Evolutionary conservation across 352 stramenopile species (phyloP).

Genomic region (Globisporangium irregulare): DNA sequence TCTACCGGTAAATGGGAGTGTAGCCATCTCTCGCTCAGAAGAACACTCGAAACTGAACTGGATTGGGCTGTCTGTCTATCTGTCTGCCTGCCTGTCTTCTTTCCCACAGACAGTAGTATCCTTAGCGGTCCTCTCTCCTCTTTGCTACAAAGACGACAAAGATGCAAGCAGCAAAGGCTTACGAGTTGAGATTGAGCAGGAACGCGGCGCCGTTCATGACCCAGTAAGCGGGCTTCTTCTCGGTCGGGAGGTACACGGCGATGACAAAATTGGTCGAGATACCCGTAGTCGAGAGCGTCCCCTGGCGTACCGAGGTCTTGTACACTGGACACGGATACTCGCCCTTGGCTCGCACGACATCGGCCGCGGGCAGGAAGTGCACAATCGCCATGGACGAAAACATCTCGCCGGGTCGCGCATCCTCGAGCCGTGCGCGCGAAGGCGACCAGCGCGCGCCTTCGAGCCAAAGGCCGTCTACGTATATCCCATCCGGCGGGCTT

Average conservation of each 20-base stretch:
- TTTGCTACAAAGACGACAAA: neutral
- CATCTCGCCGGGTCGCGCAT: conserved; percentile 90
- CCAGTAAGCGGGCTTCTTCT: conserved; percentile 86
- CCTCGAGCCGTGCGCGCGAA: conserved; percentile 59
- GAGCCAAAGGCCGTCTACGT: conserved; percentile 88
- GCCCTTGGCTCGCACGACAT: conserved; percentile 51
- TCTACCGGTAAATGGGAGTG: neutral
- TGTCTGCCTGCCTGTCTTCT: neutral
- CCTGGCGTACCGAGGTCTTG: conserved; percentile 92
- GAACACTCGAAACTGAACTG: neutral
- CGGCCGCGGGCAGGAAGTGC: conserved; percentile 87
- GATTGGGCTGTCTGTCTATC: neutral
- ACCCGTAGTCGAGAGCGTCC: conserved; percentile 89
- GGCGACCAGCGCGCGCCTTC: conserved; percentile 88
- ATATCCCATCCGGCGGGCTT: conserved; percentile 90
- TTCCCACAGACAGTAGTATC: conserved; percentile 19
- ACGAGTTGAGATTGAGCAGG: conserved; percentile 90
- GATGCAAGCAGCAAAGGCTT: conserved; percentile 10
- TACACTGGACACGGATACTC: conserved; percentile 93
- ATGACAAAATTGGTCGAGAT: conserved; percentile 95
- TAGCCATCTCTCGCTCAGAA: conserved; percentile 1
- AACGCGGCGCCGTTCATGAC: conserved; percentile 91
- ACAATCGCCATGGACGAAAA: conserved; percentile 89
- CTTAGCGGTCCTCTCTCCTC: neutral
- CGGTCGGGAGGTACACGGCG: conserved; percentile 87